Base-by-base conservation (phyloP, 2,329 filamentous ascomycete genomes). In the Fusarium musae region DNA sequence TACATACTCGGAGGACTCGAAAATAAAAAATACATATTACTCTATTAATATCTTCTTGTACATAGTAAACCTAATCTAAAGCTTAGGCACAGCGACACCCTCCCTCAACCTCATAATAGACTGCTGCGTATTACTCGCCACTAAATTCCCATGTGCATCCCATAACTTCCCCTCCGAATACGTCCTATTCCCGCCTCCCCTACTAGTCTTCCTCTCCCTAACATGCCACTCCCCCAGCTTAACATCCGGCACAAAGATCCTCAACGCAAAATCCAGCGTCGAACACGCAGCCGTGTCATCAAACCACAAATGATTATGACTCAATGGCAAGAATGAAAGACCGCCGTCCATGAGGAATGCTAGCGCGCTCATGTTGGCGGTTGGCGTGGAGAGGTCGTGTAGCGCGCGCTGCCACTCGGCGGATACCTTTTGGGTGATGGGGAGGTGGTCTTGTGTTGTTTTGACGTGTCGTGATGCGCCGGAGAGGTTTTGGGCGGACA, bases 51-150 rank as follows among this genome's bases (percentile, higher is more conserved):
- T 32, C 13, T 23, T 16, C 17, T 5, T 32, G 16, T 40, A 34
- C 8, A 60, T 34, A 54, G 0, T 28, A 0, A 17, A 5, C 2
- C 12, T 13, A 28, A 0, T 21, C 66, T 32, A 69, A 2, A 77
- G 42, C 32, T 75, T 77, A 0, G 75, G 36, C 9, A 23, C n/a
- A 19, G 15, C 36, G 26, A 58, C 50, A 0, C 39, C 75, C 28
- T 72, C 59, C 8, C 40, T 67, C 17, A 75, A 37, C 15, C 82
- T 59, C 72, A 83, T 59, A 39, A 83, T 83, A 11, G 77, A 81
- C 79, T 87, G 85, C 79, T 88, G 86, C 15, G 82, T 86, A 83
- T 87, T 86, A 47, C 75, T 80, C 19, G 85, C 86, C 2, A 88
- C 78, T 71, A 87, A 72, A 44, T 78, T 82, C 0, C 86, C 85